Conservation (phyloP, 2,329 filamentous ascomycete genomes). For the Raffaelea ambrosiae region DNA sequence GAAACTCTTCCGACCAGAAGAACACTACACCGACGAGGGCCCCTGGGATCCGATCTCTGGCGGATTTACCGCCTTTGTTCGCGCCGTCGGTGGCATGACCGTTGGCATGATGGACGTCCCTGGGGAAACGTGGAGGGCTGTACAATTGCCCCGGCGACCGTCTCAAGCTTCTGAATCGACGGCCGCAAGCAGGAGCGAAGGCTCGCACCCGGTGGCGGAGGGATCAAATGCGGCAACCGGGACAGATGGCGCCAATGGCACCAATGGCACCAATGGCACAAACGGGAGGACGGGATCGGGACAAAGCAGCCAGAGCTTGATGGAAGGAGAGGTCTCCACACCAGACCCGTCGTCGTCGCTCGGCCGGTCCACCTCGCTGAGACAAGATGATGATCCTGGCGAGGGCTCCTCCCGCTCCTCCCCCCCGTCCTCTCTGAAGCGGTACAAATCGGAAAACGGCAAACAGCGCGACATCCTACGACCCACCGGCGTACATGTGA, state of each 20-base stretch:
- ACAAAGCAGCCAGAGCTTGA: background rate
- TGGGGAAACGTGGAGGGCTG: conserved; percentile 43
- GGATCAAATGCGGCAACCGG: background rate
- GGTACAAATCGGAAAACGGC: background rate
- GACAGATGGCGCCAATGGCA: no score
- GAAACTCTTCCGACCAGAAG: conserved; percentile 54
- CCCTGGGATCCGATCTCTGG: conserved; percentile 74
- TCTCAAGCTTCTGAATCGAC: conserved; percentile 8
- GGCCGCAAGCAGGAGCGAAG: conserved; percentile 19
- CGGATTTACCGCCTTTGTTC: conserved; percentile 67
- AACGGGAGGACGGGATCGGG: no score
- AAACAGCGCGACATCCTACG: conserved; percentile 7
- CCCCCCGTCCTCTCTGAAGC: no score
- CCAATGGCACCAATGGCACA: no score
- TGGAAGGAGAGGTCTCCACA: background rate
- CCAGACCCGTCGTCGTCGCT: no score
- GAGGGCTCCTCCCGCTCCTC: background rate
- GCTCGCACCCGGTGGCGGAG: background rate
- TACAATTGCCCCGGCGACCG: conserved; percentile 21
- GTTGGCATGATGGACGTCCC: conserved; percentile 73
- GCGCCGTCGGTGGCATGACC: conserved; percentile 68
- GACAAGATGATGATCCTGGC: background rate
- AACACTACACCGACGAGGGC: conserved; percentile 71
- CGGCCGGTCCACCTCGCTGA: no score
- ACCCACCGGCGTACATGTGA: conserved; percentile 53